A percentile compares a stretch with the other conserved stretches of the same genome.
Conservation (phyloP, 352 stramenopile genomes). For the Elongisporangium anandrum region DNA sequence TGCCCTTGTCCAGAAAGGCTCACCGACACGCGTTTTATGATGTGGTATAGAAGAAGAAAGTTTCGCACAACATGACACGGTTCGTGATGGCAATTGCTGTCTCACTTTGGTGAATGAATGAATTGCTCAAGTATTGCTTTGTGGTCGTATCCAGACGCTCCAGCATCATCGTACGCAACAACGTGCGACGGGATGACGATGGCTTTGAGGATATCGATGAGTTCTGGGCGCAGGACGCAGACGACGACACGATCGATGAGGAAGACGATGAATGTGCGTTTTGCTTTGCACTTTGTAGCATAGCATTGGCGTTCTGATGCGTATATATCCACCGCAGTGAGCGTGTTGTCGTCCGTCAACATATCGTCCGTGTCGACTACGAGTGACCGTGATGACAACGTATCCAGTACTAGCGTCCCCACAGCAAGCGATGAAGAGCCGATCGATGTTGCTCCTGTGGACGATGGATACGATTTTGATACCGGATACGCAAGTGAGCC, state of each 20-base stretch:
- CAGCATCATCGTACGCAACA: conserved; percentile 48
- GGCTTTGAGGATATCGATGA: conserved; percentile 87
- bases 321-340: conserved; percentile 17
- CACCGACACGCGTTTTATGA: neutral
- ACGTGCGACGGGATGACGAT: conserved; percentile 71
- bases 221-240: conserved; percentile 73
- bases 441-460: neutral
- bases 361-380: neutral
- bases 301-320: conserved; percentile 8
- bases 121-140: conserved; percentile 2
- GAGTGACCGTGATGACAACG: neutral
- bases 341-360: conserved; percentile 9
- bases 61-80: conserved; percentile 14
- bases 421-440: neutral
- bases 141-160: conserved; percentile 26
- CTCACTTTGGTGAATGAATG: neutral
- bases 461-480: neutral
- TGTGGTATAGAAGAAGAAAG: conserved; percentile 6
- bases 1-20: neutral
- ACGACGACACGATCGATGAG: conserved; percentile 34
- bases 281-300: neutral
- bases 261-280: conserved; percentile 32
- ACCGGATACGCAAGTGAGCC: neutral
- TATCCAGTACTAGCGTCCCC: neutral
- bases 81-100: conserved; percentile 9